phyloP scores from a whole-genome alignment of 2,329 filamentous ascomycete species.

The Sclerotinia trifoliorum region DNA sequence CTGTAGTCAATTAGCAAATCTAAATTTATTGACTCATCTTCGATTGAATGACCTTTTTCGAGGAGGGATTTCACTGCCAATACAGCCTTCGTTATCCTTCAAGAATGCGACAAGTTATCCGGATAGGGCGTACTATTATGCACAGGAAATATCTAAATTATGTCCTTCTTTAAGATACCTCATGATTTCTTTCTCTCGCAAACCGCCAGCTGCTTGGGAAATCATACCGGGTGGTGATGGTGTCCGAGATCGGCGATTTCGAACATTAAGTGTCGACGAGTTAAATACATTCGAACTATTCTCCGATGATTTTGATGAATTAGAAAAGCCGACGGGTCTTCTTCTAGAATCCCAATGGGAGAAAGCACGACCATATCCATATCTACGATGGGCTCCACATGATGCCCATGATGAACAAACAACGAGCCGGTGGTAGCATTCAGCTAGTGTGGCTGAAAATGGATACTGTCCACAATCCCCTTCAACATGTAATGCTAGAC shows the following conservation, averaged over 20 bases:
- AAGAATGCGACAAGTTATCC: background rate
- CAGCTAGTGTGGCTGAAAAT: no score
- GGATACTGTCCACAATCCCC: no score
- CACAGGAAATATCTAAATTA: background rate
- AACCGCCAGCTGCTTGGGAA: background rate
- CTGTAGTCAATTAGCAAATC: background rate
- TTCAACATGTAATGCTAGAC: no score
- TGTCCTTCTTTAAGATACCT: background rate
- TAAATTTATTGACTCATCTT: no score
- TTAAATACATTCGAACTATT: background rate
- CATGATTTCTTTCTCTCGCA: background rate
- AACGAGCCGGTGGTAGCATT: no score
- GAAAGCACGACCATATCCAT: background rate
- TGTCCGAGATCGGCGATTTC: background rate
- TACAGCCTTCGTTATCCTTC: background rate
- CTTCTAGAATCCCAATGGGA: background rate
- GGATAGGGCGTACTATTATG: background rate
- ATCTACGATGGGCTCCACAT: background rate
- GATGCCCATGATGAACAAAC: background rate
- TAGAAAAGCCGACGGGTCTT: background rate
- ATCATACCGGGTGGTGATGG: background rate
- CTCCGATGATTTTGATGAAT: background rate
- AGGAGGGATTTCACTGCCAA: no score
- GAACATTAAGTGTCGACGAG: background rate
- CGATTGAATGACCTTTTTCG: no score